These are phyloP conservation scores for Pythium myriotylum DNA, from an alignment of 352 stramenopile genomes.

Conservation along the genomic window DNA sequence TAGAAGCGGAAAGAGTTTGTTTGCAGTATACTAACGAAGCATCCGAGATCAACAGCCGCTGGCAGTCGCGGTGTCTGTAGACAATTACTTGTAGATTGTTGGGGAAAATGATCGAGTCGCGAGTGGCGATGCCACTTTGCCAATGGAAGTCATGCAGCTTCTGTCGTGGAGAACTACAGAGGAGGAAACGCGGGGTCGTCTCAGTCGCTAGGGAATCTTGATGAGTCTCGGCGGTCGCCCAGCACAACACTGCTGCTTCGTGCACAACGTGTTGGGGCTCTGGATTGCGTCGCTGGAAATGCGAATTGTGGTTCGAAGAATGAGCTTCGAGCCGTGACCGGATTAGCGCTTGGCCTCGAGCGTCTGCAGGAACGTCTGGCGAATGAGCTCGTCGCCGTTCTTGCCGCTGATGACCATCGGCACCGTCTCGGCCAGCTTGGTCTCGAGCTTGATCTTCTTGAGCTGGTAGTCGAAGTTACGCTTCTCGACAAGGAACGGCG, in stretches of 20 bases:
- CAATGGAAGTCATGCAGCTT: not conserved
- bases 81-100: not conserved
- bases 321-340: too few relatives aligned
- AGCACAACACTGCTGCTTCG: not conserved
- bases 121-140: not conserved
- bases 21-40: not conserved
- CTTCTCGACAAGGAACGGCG: slow-evolving; percentile 69
- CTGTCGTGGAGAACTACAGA: not conserved
- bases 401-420: slow-evolving; percentile 85
- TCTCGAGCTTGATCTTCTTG: slow-evolving; percentile 73
- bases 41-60: too few relatives aligned
- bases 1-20: not conserved
- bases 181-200: not conserved
- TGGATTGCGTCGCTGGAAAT: too few relatives aligned
- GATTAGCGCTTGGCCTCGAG: slow-evolving; percentile 32
- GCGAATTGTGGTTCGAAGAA: too few relatives aligned
- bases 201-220: not conserved
- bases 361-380: slow-evolving; percentile 55
- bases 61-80: too few relatives aligned
- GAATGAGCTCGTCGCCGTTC: slow-evolving; percentile 82
- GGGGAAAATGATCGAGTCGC: not conserved
- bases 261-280: not conserved
- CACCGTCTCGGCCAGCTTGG: slow-evolving; percentile 51
- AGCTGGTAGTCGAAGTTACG: slow-evolving; percentile 75
- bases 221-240: not conserved